Percentiles rank a stretch among this genome's conserved stretches.
Conservation (phyloP, 208 protist species). For the Trypanosomatidae sp. region DNA sequence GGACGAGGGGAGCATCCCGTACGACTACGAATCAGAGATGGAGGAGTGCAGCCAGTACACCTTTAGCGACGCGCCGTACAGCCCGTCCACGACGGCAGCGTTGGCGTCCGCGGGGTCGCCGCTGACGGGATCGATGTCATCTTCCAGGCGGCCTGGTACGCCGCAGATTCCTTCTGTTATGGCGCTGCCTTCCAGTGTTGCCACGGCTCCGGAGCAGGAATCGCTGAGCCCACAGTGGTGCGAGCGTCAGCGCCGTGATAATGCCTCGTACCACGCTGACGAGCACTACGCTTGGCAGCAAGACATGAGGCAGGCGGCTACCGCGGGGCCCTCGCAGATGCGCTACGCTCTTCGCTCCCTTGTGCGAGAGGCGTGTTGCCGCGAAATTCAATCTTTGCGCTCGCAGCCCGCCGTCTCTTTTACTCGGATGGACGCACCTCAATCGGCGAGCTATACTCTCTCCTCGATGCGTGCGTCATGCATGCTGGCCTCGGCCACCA, state of each 20-base stretch:
- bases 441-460: constrained; percentile 13
- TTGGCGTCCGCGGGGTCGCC: constrained; percentile 13
- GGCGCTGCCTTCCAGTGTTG: constrained; percentile 3
- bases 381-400: constrained; percentile 29
- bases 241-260: constrained; percentile 22
- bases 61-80: constrained; percentile 52
- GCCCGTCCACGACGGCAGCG: constrained; percentile 17
- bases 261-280: constrained; percentile 16
- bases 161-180: constrained; percentile 2
- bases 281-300: constrained; percentile 30
- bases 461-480: constrained; percentile 25
- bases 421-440: constrained; percentile 17
- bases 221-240: constrained; percentile 17
- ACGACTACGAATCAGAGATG: constrained; percentile 66
- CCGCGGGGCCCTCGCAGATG: constrained; percentile 21
- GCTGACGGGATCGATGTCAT: constrained; percentile 1
- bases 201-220: neutral
- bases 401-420: constrained; percentile 30
- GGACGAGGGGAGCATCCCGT: constrained; percentile 26
- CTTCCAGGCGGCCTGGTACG: constrained; percentile 10
- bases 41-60: constrained; percentile 57
- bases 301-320: constrained; percentile 20
- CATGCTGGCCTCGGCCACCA: constrained; percentile 30
- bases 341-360: constrained; percentile 38
- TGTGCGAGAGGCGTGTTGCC: constrained; percentile 37